Evolutionary conservation across 441 rosid species (phyloP).

Genomic region (Lepidium campestre): DNA sequence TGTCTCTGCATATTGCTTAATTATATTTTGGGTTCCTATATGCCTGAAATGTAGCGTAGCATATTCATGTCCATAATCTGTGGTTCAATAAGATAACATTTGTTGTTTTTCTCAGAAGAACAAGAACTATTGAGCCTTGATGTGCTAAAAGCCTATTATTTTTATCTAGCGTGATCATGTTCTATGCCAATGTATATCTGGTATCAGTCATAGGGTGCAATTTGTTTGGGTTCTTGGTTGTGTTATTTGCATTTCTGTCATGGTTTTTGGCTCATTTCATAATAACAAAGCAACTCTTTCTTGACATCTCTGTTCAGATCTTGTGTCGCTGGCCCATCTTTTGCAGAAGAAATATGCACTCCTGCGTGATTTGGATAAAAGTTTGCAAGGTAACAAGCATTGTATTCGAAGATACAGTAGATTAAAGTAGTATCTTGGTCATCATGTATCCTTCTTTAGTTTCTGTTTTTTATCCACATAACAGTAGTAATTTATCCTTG

Average conservation of each 20-base stretch:
- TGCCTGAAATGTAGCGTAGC: neutral
- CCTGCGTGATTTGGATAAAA: constrained; percentile 81
- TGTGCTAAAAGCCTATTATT: neutral
- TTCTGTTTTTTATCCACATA: neutral
- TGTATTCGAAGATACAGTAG: neutral
- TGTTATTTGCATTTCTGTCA: neutral
- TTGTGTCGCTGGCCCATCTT: constrained; percentile 72
- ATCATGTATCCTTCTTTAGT: neutral
- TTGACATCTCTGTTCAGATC: constrained; percentile 39
- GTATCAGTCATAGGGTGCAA: neutral
- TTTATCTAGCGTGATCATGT: neutral
- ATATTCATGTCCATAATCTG: neutral
- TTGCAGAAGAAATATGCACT: constrained; percentile 85
- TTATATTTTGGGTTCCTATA: neutral
- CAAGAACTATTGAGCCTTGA: neutral
- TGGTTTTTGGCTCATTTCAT: neutral
- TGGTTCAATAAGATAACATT: neutral
- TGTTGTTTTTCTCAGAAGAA: neutral
- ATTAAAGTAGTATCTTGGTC: neutral
- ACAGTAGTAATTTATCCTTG: neutral
- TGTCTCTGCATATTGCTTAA: neutral
- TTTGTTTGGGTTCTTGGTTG: neutral
- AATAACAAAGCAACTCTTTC: neutral
- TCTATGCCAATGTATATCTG: neutral
- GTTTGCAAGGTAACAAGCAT: constrained; percentile 70